Conservation (phyloP, 805 yeast species). For the Cyberlindnera meyerae region DNA sequence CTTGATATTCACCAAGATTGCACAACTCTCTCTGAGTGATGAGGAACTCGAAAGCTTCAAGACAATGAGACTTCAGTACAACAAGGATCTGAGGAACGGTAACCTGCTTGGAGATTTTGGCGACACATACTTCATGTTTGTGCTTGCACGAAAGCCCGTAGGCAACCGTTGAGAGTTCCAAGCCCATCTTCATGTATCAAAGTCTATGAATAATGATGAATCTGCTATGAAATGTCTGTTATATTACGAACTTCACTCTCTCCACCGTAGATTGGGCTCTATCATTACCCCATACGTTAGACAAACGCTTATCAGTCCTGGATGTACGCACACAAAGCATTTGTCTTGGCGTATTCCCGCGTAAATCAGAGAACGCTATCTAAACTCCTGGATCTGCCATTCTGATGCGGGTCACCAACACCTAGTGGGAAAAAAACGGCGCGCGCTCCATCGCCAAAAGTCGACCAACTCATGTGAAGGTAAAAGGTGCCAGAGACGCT, state of each 20-base stretch:
- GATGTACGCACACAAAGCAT: not conserved
- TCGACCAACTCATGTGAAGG: constrained; percentile 9
- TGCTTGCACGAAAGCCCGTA: constrained; percentile 14
- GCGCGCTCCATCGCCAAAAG: constrained; percentile 11
- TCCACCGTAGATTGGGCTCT: no score
- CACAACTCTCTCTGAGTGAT: constrained; percentile 9
- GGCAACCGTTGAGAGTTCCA: no score
- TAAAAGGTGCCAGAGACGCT: not conserved
- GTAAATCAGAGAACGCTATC: constrained; percentile 14
- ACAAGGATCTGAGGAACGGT: constrained; percentile 18
- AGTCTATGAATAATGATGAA: not conserved
- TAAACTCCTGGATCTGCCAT: constrained; percentile 6
- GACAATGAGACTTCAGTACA: constrained; percentile 18
- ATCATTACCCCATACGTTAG: no score
- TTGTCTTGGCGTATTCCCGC: no score
- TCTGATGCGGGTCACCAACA: not conserved
- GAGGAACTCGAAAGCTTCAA: constrained; percentile 17
- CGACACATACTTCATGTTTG: constrained; percentile 23
- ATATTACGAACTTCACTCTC: no score
- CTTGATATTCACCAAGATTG: constrained; percentile 15
- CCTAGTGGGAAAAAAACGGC: constrained; percentile 5
- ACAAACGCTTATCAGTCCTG: no score
- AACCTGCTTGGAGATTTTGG: constrained; percentile 20
- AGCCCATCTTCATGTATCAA: no score
- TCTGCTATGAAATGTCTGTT: no score